Evolutionary conservation across 2,329 filamentous ascomycete genomes (phyloP).

Genomic region (Dryadomyces quercus-mongolicae): DNA sequence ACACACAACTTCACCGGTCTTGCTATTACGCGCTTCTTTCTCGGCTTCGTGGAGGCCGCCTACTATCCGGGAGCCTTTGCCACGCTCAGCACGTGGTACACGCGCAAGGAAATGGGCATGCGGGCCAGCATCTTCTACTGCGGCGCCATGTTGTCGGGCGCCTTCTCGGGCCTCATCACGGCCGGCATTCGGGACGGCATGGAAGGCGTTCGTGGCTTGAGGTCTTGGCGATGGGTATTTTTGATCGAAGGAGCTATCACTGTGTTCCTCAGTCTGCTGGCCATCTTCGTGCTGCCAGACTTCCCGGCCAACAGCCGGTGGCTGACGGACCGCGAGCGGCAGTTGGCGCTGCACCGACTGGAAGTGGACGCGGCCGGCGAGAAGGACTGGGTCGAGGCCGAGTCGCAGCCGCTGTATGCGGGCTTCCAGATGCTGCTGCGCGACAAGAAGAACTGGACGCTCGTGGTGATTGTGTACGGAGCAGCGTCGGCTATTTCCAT

Average conservation of each 20-base stretch:
- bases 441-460: constrained; percentile 48
- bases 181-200: constrained; percentile 49
- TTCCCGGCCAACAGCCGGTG: constrained; percentile 39
- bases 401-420: constrained; percentile 41
- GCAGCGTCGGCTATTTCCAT: constrained; percentile 43
- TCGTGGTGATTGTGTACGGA: constrained; percentile 45
- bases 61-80: constrained; percentile 26
- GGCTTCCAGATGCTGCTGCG: constrained; percentile 35
- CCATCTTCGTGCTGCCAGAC: constrained; percentile 37
- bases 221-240: constrained; percentile 8
- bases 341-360: constrained; percentile 31
- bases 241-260: constrained; percentile 8
- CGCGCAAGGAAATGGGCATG: constrained; percentile 47
- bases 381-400: constrained; percentile 46
- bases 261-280: constrained; percentile 11
- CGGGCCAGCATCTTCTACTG: constrained; percentile 43
- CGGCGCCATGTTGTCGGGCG: constrained; percentile 51
- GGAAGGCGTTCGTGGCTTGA: constrained; percentile 16
- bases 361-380: constrained; percentile 38
- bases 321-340: constrained; percentile 30
- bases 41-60: constrained; percentile 24
- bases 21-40: constrained; percentile 21
- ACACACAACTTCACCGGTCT: constrained; percentile 18
- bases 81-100: constrained; percentile 48
- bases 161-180: constrained; percentile 49